phyloP scores from a whole-genome alignment of 2,329 filamentous ascomycete genomes.

The Diaporthe sp. region DNA sequence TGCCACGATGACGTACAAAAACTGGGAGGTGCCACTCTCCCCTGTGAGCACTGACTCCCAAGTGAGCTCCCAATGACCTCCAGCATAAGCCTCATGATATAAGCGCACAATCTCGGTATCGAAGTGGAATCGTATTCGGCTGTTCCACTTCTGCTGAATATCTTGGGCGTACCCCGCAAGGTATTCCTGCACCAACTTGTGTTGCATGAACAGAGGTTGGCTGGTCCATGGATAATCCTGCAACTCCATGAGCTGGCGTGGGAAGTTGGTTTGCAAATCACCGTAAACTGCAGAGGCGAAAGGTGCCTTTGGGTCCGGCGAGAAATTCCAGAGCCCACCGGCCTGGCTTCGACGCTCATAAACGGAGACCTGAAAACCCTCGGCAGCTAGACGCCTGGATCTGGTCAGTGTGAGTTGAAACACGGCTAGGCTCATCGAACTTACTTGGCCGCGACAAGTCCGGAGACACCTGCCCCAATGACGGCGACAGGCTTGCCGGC shows the following conservation, averaged over 20 bases:
- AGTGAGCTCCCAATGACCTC: slow-evolving; percentile 4
- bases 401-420: neutral
- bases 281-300: slow-evolving; percentile 24
- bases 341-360: slow-evolving; percentile 5
- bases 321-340: slow-evolving; percentile 29
- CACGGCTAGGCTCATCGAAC: neutral
- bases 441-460: slow-evolving; percentile 11
- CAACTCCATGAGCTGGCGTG: slow-evolving; percentile 34
- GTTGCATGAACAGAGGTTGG: slow-evolving; percentile 23
- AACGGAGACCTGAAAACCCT: slow-evolving; percentile 1
- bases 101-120: neutral
- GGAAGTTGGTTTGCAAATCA: slow-evolving; percentile 26
- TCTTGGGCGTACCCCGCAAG: neutral
- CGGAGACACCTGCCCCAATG: slow-evolving; percentile 30
- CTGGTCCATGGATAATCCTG: slow-evolving; percentile 13
- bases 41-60: neutral
- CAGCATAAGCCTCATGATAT: neutral
- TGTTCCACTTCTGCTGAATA: neutral
- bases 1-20: neutral
- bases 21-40: neutral
- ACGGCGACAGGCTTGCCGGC: neutral
- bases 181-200: slow-evolving; percentile 11
- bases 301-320: neutral
- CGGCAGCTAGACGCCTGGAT: slow-evolving; percentile 1
- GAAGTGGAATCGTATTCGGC: neutral